phyloP scores from a whole-genome alignment of 163 green algal genomes.

The Volvox carteri region DNA sequence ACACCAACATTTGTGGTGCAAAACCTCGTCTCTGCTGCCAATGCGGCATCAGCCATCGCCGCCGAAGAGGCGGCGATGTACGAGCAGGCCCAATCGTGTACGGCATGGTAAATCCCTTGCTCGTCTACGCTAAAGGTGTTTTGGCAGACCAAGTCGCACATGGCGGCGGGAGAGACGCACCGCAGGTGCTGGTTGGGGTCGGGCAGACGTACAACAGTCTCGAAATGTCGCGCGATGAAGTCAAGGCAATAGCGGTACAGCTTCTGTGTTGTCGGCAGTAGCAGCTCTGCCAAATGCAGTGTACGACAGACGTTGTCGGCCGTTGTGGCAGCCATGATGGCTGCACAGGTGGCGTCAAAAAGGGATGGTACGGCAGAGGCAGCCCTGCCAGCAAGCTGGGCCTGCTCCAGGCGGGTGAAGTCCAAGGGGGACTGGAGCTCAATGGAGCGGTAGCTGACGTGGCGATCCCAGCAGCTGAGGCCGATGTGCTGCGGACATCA shows the following conservation, averaged over 20 bases:
- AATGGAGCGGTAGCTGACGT: conserved; percentile 86
- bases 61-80: neutral
- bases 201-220: conserved; percentile 24
- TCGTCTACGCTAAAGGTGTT: conserved; percentile 66
- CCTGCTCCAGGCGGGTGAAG: conserved; percentile 40
- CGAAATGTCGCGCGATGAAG: conserved; percentile 56
- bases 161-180: conserved; percentile 33
- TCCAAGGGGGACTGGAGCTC: conserved; percentile 26
- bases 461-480: conserved; percentile 91
- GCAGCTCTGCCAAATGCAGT: conserved; percentile 73
- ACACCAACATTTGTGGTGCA: neutral
- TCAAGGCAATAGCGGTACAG: conserved; percentile 66
- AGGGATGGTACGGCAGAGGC: neutral
- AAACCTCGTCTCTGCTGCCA: neutral
- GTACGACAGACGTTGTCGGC: conserved; percentile 65
- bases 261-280: conserved; percentile 69
- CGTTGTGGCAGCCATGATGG: conserved; percentile 46
- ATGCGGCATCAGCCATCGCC: neutral
- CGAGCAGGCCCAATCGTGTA: conserved; percentile 53
- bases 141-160: conserved; percentile 59
- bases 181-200: conserved; percentile 7
- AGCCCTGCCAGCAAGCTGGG: neutral
- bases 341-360: conserved; percentile 6
- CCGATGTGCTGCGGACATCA: conserved; percentile 72
- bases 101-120: conserved; percentile 66